These are phyloP conservation scores for Fusarium camptoceras DNA, from an alignment of 2,329 filamentous ascomycete species.

Conservation along the genomic window DNA sequence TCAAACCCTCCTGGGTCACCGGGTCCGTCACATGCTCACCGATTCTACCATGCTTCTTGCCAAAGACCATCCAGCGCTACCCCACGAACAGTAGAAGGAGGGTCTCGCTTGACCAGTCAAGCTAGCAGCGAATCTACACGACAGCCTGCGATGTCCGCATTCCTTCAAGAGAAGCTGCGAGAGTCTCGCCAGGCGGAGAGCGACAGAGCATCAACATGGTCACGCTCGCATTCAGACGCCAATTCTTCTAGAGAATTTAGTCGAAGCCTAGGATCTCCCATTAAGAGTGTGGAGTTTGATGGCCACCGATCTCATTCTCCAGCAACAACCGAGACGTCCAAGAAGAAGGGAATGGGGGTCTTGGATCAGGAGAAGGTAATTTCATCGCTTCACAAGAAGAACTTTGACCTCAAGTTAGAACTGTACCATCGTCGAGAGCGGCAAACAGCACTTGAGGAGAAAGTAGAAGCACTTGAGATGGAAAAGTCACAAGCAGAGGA, in stretches of 20 bases:
- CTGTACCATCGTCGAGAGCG: constrained; percentile 76
- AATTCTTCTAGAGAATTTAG: constrained; percentile 54
- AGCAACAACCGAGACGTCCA: constrained; percentile 53
- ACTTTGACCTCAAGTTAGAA: constrained; percentile 81
- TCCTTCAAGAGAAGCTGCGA: constrained; percentile 67
- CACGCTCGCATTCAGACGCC: constrained; percentile 54
- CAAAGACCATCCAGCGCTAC: constrained; percentile 48
- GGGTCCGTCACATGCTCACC: constrained; percentile 52
- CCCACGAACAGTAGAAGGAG: constrained; percentile 55
- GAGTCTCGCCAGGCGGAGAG: constrained; percentile 63
- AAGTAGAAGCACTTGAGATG: constrained; percentile 65
- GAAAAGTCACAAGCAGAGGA: constrained; percentile 66
- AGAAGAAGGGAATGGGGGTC: constrained; percentile 68
- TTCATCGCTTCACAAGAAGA: constrained; percentile 78
- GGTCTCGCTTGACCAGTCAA: constrained; percentile 58
- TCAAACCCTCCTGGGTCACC: constrained; percentile 55
- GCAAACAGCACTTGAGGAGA: constrained; percentile 69
- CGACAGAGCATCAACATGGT: constrained; percentile 54
- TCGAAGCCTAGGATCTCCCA: constrained; percentile 55
- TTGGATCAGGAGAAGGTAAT: constrained; percentile 78
- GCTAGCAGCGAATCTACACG: constrained; percentile 56
- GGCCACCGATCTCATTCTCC: constrained; percentile 59
- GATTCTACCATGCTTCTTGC: constrained; percentile 56
- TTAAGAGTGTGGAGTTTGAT: constrained; percentile 50
- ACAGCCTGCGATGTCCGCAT: constrained; percentile 59